Percentiles rank a stretch among this genome's conserved stretches.
These are phyloP conservation scores for Ogataea ramenticola DNA, from an alignment of 805 yeast species.

Conservation along the genomic window DNA sequence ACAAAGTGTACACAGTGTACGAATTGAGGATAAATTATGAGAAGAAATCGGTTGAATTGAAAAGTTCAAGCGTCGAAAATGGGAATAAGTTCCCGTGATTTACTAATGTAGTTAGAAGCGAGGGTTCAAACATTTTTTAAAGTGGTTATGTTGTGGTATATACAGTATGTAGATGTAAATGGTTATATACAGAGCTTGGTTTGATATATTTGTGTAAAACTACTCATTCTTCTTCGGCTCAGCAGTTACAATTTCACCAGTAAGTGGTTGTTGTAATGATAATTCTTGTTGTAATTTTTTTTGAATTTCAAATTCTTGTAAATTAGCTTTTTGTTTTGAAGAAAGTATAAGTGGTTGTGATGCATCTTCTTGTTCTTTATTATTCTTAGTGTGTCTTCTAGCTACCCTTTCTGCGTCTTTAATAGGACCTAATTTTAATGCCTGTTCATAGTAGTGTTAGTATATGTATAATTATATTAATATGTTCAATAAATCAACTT, in stretches of 20 bases:
- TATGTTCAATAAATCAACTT: constrained; percentile 20
- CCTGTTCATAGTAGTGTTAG: constrained; percentile 26
- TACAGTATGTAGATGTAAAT: no score
- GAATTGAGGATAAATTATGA: no score
- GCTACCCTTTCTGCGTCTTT: constrained; percentile 68
- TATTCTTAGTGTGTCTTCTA: constrained; percentile 30
- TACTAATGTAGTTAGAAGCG: no score
- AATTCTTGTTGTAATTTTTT: constrained; percentile 49
- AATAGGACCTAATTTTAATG: constrained; percentile 75
- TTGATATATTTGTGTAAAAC: neutral
- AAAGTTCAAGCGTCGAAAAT: no score
- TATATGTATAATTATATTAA: neutral
- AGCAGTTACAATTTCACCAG: constrained; percentile 40
- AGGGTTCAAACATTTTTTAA: no score
- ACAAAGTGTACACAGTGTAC: no score
- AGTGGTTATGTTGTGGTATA: no score
- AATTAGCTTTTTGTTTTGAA: constrained; percentile 43
- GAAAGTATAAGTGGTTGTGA: constrained; percentile 12
- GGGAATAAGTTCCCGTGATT: no score
- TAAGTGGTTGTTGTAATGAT: constrained; percentile 56
- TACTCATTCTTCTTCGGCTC: neutral
- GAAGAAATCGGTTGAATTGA: no score
- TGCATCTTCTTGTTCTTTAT: no score
- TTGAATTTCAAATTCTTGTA: constrained; percentile 61
- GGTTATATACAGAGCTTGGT: no score